A percentile compares a stretch with the other conserved stretches of the same genome.
These are phyloP conservation scores for Sphagnum fallax DNA, from an alignment of 228 moss, liverwort and hornwort species.

Conservation along the genomic window DNA sequence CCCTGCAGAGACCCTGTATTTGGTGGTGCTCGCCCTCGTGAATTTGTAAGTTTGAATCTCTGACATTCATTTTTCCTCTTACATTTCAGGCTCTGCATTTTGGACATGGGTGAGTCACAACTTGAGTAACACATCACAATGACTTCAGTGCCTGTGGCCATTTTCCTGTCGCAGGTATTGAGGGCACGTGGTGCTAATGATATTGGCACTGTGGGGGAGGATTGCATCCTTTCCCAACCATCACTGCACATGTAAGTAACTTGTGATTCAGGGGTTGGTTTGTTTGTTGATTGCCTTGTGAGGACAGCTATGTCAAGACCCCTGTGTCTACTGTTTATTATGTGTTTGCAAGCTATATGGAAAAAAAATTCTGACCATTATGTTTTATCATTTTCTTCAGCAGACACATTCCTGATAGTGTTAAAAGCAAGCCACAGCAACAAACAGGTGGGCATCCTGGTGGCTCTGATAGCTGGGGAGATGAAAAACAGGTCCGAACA, in stretches of 20 bases:
- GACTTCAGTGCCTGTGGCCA: too few relatives aligned
- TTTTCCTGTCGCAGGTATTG: constrained; percentile 9
- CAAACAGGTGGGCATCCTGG: constrained; percentile 44
- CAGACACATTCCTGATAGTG: constrained; percentile 6
- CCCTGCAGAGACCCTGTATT: constrained; percentile 69
- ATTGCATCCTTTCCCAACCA: neutral
- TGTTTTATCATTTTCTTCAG: constrained; percentile 9
- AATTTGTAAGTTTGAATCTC: constrained; percentile 52
- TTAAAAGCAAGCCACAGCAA: constrained; percentile 43
- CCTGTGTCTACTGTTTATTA: too few relatives aligned
- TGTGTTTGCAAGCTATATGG: too few relatives aligned
- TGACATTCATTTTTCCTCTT: constrained; percentile 5
- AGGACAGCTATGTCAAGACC: too few relatives aligned
- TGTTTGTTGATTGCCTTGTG: too few relatives aligned
- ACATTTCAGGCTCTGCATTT: too few relatives aligned
- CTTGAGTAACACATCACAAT: too few relatives aligned
- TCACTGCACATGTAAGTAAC: too few relatives aligned
- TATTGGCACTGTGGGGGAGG: constrained; percentile 5
- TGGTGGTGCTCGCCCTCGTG: constrained; percentile 95
- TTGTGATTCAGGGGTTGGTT: too few relatives aligned
- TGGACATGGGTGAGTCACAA: too few relatives aligned
- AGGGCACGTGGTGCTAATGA: constrained; percentile 93
- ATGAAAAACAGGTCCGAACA: constrained; percentile 63
- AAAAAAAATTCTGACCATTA: too few relatives aligned
- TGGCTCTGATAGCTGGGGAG: constrained; percentile 47